Evolutionary conservation across 2,329 filamentous ascomycete genomes (phyloP).

Genomic region (Lachnellula hyalina): DNA sequence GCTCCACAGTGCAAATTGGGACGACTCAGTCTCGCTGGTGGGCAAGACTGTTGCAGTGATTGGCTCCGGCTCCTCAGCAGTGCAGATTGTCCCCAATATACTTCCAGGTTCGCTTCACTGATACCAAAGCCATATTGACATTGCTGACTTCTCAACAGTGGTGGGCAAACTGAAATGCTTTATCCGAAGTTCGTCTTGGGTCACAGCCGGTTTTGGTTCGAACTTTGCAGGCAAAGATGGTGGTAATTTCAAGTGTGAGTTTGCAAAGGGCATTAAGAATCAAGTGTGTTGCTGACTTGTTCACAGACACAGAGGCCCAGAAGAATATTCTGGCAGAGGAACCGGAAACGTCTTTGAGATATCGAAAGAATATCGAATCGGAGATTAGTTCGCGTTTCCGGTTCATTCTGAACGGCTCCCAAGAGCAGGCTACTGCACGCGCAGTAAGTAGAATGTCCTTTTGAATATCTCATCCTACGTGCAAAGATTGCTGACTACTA

Average conservation of each 20-base stretch:
- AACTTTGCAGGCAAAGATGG: conserved; percentile 12
- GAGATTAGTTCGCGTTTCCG: conserved; percentile 14
- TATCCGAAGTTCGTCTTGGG: conserved; percentile 45
- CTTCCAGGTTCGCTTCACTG: too few relatives aligned
- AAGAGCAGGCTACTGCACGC: conserved; percentile 9
- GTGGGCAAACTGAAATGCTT: conserved; percentile 41
- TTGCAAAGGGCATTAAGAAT: too few relatives aligned
- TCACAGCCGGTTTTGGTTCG: conserved; percentile 27
- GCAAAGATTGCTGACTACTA: too few relatives aligned
- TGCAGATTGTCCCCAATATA: conserved; percentile 32
- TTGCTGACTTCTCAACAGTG: conserved; percentile 27
- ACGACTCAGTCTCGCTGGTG: conserved; percentile 21
- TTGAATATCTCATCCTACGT: too few relatives aligned
- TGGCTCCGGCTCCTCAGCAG: conserved; percentile 34
- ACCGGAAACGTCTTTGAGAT: conserved; percentile 23
- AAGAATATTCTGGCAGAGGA: conserved; percentile 35
- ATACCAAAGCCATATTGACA: too few relatives aligned
- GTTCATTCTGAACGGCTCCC: conserved; percentile 13
- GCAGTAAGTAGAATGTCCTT: background rate
- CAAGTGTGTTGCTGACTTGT: too few relatives aligned
- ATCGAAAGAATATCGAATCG: conserved; percentile 15
- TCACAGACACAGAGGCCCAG: conserved; percentile 32
- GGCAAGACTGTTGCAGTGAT: conserved; percentile 34
- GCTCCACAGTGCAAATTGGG: conserved; percentile 40
- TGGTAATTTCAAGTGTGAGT: conserved; percentile 19